Evolutionary conservation across 2,329 filamentous ascomycete genomes (phyloP).

Genomic region (Lecanoromycetidae sp.): DNA sequence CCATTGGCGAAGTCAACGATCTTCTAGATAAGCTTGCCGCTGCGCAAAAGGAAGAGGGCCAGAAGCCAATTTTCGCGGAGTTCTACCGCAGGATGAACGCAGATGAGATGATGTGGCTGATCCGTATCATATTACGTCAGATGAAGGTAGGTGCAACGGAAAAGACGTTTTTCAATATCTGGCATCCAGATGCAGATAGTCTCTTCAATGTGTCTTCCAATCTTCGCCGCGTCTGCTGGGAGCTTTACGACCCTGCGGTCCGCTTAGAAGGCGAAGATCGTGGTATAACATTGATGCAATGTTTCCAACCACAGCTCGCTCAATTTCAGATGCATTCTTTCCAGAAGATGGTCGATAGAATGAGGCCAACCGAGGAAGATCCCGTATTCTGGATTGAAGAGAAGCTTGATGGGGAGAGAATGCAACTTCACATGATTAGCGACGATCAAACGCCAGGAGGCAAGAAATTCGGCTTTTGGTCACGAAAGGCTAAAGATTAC

Average conservation of each 20-base stretch:
- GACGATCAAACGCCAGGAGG: conserved; percentile 58
- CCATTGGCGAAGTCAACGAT: conserved; percentile 79
- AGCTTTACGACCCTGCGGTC: conserved; percentile 61
- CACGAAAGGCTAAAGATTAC: conserved; percentile 90
- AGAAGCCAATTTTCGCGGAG: conserved; percentile 64
- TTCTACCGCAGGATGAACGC: conserved; percentile 90
- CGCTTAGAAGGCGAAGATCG: conserved; percentile 64
- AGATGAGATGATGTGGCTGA: conserved; percentile 86
- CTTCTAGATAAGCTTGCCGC: conserved; percentile 66
- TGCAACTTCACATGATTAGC: conserved; percentile 85
- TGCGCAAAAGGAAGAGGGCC: conserved; percentile 68
- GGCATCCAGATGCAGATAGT: conserved; percentile 65
- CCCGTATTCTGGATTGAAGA: conserved; percentile 92
- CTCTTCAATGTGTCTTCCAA: conserved; percentile 87
- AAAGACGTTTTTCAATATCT: conserved; percentile 72
- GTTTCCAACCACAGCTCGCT: conserved; percentile 90
- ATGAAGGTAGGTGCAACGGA: conserved; percentile 70
- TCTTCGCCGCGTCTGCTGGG: conserved; percentile 85
- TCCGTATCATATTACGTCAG: conserved; percentile 79
- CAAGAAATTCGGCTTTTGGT: conserved; percentile 76
- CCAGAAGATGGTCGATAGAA: conserved; percentile 61
- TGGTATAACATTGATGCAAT: conserved; percentile 75
- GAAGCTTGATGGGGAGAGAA: conserved; percentile 90
- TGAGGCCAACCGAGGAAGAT: conserved; percentile 56
- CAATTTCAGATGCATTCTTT: conserved; percentile 80